Evolutionary conservation across 305 asterid genomes (phyloP), one percentile per base, ranked within the genome.

Genomic region (Fraxinus angustifolia): DNA sequence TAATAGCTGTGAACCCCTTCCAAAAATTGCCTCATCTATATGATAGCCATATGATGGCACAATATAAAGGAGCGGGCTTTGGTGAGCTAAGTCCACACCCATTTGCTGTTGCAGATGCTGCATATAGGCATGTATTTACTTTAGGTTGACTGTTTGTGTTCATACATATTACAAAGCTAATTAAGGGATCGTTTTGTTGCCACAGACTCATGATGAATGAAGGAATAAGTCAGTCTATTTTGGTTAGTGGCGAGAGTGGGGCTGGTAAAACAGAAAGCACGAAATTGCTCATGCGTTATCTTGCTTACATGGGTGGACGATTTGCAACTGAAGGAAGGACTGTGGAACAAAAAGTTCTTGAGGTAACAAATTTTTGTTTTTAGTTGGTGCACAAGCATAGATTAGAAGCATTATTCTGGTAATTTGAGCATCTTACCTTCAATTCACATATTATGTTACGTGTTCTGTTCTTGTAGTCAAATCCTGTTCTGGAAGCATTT

Each of bases 201-300:
- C 86, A 73, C 87, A 92, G 98, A 88, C 90, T 91, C 82, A 93
- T 93, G 98, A 93, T 90, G 76, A 91, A 91, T 83, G 97, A 93
- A 34, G 96, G 96, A 81, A 77, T 89, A 76, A 92, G 97, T 82
- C 95, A 93, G 91, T 84, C 97, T 40, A 93, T 93, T 81, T 86
- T 93, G 89, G 97, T 93, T 76, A 93, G 97, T 45, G 97, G 97
- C 75, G 97, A 93, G 90, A 93, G 97, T 89, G 97, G 97, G 82
- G 97, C 97, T 2, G 97, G 97, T 88, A 92, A 93, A 91, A 93
- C 97, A 56, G 97, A 93, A 88, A 93, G 97, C 87, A 93, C 97
- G 23, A 93, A 93, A 85, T 85, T 79, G 89, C 92, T 93, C 40
- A 93, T 93, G 97, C 92, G 85, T 11, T 93, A 93, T 87, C 97